Conservation (phyloP, 306 rosid species). For the Senna tora region DNA sequence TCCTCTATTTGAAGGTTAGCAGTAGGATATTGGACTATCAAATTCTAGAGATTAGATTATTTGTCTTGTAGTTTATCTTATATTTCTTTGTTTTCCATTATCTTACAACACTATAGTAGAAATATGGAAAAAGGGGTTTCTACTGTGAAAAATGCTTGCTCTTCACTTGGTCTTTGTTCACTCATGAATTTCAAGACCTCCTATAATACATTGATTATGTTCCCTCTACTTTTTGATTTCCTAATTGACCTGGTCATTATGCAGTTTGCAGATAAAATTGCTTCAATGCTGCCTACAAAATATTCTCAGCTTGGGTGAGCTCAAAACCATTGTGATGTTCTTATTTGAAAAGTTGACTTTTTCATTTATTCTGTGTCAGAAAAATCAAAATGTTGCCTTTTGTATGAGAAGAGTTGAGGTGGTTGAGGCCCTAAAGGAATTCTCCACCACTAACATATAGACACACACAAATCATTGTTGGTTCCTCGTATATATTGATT, state of each 20-base stretch:
- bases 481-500: neutral
- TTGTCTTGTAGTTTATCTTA: neutral
- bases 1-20: neutral
- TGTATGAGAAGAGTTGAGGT: neutral
- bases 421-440: neutral
- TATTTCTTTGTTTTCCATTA: constrained; percentile 1
- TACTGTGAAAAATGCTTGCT: neutral
- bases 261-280: constrained; percentile 95
- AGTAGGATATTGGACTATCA: neutral
- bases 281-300: constrained; percentile 85
- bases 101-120: neutral
- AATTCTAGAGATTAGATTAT: neutral
- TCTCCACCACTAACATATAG: neutral
- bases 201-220: constrained; percentile 22
- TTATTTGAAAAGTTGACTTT: constrained; percentile 2
- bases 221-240: constrained; percentile 30
- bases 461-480: neutral
- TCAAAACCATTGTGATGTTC: constrained; percentile 29
- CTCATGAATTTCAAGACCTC: neutral
- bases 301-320: constrained; percentile 92
- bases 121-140: neutral
- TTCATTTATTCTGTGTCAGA: neutral
- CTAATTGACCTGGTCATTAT: constrained; percentile 46
- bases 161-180: neutral
- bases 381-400: constrained; percentile 27